Conservation (phyloP, 257 asterid genomes). For the Handroanthus guayacan region DNA sequence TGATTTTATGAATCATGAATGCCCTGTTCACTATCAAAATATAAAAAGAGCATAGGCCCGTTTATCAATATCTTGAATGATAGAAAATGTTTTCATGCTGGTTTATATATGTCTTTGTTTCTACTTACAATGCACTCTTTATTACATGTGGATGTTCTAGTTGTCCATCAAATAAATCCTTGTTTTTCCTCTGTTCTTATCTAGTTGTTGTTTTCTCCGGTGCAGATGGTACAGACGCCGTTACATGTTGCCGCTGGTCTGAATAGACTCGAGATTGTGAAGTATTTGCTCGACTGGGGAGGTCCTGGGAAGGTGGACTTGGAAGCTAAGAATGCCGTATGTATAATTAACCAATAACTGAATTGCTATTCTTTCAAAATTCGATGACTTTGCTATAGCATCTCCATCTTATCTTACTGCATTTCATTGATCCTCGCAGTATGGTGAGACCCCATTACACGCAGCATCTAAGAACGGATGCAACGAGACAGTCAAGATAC, state of each 20-base stretch:
- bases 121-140: neutral
- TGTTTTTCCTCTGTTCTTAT: neutral
- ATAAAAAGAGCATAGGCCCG: too few species aligned
- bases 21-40: too few species aligned
- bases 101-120: neutral
- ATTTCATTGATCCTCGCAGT: constrained; percentile 37
- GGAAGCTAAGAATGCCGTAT: constrained; percentile 53
- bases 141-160: neutral
- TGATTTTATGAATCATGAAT: too few species aligned
- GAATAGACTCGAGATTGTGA: constrained; percentile 42
- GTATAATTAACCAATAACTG: constrained; percentile 24
- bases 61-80: too few species aligned
- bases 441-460: constrained; percentile 63
- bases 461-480: constrained; percentile 55
- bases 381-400: neutral
- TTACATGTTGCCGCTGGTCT: constrained; percentile 49
- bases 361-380: neutral
- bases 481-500: constrained; percentile 35
- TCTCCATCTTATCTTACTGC: neutral
- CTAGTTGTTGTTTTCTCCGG: neutral
- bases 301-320: constrained; percentile 44
- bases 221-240: constrained; percentile 53
- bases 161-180: neutral
- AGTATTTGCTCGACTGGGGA: constrained; percentile 43
- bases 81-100: neutral